Conservation (phyloP, 1,284 basidiomycete species). For the Cerrena zonata region DNA sequence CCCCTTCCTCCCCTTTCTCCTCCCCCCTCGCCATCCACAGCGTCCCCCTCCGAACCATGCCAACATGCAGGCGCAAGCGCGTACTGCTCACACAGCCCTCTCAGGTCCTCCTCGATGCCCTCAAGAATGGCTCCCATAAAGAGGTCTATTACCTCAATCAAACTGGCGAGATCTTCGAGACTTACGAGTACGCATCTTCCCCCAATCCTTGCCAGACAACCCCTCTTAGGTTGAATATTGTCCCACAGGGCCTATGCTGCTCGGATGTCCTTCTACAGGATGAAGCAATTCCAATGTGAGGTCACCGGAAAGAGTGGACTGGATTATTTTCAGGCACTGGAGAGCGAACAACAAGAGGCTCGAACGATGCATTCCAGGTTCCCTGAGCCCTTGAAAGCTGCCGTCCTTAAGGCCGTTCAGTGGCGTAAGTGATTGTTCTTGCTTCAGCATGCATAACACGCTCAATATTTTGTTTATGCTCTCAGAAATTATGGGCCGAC, state of each 20-base stretch:
- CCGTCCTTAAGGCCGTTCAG: slow-evolving; percentile 87
- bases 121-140: slow-evolving; percentile 57
- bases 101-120: slow-evolving; percentile 56
- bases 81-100: slow-evolving; percentile 81
- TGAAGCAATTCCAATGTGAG: slow-evolving; percentile 91
- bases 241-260: slow-evolving; percentile 74
- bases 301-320: slow-evolving; percentile 90
- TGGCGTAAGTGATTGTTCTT: slow-evolving; percentile 69
- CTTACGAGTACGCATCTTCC: slow-evolving; percentile 67
- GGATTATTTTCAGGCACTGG: slow-evolving; percentile 89
- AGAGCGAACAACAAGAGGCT: slow-evolving; percentile 86
- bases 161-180: slow-evolving; percentile 92
- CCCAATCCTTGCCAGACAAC: background rate
- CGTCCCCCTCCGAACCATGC: slow-evolving; percentile 48
- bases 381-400: slow-evolving; percentile 86
- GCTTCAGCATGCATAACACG: slow-evolving; percentile 2
- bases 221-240: too few relatives aligned
- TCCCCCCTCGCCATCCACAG: slow-evolving; percentile 18
- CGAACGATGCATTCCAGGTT: slow-evolving; percentile 85
- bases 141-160: slow-evolving; percentile 85
- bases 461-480: slow-evolving; percentile 11
- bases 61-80: slow-evolving; percentile 85
- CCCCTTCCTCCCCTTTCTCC: slow-evolving; percentile 16
- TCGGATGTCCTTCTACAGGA: slow-evolving; percentile 88
- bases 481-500: slow-evolving; percentile 87